Base-by-base conservation (phyloP, 192 early-diverging fungal genomes). In the Coemansia sp. region DNA sequence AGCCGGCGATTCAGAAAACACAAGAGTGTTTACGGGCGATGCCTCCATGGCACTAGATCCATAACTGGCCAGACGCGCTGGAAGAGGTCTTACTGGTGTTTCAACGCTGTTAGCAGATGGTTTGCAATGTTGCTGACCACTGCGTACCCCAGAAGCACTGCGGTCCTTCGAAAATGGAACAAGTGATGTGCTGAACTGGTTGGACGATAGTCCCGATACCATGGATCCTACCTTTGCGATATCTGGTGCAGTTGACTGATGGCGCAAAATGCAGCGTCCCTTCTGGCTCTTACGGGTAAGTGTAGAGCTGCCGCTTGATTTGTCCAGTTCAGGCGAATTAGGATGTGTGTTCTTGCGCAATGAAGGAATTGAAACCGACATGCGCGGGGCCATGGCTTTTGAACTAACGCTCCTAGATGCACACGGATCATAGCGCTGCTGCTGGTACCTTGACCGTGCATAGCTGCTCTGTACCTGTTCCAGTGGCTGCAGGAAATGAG, bases 1-100 rank as follows among this genome's bases (percentile, higher is more conserved):
- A 7, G 65, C 71, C n/a, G 77, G 71, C 2, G 71, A 72, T 19
- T 42, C 48, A 32, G 73, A 67, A 26, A 74, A 71, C 1, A 77
- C 74, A 13, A 82, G 79, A 21, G 79, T 82, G 21, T 73, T 69
- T 5, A 70, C 79, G 1, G 79, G 79, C 9, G 79, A 82, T 18
- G 59, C 64, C 4, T 73, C 79, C 4, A 59, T 42, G 16, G 58
- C 68, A 47, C 70, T 62, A 15, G 79, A 74, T 22, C 65, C 68
- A 18, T 10, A 10, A 47, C 79, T 74, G n/a, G 79, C 71, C 52
- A 82, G 65, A 18, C 74, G 74, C 2, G 79, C 79, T 16, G 68
- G 71, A 0, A 68, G 71, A 7, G 79, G 79, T 16, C 56, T 49
- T 2, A 46, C 19, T 2, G 74, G 79, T 26, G 72, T 41, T 26